Base-by-base conservation (phyloP, 2,329 filamentous ascomycete species). In the Exophiala dermatitidis region DNA sequence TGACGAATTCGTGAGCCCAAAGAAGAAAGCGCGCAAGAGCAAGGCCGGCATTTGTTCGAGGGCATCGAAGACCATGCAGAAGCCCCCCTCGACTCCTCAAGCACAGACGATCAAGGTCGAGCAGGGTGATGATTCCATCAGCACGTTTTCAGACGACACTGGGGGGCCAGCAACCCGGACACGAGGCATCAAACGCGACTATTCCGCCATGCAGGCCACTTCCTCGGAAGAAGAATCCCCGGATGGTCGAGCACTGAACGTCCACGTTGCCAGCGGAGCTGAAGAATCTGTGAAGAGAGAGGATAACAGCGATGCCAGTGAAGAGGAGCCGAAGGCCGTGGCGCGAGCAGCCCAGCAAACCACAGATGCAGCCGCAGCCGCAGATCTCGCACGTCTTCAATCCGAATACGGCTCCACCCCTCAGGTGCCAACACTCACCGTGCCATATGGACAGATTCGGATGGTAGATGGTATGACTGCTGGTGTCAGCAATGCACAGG, bases 31-130 rank as follows among this genome's bases (percentile, higher is more conserved):
- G 5, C 42, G 30, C 3, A 31, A 10, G 28, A 4, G 9, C 28
- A 45, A 45, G 42, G 9, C 19, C 4, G 29, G 6, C 41, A 10
- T 8, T 31, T 41, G 49, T 5, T 37, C 43, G 12, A 37, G 34
- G 12, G 31, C 38, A 31, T 38, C 48, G 19, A 29, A 58, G 40
- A 41, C 29, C 45, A 45, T 37, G 29, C 28, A 42, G 19, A 36
- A 29, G 29, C 42, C 12, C 5, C 40, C 38, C 5, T 47, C 46
- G 32, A 46, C 41, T n/a, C 41, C 43, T 9, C 33, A 34, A 33
- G n/a, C 12, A 19, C 46, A 82, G 64, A 79, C 81, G 65, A 79
- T 83, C 64, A 76, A 76, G 59, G 69, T 75, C 1, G 80, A 83
- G 70, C 80, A 82, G 65, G 12, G 28, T n/a, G 28, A 32, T 10